phyloP scores from a whole-genome alignment of 2,329 filamentous ascomycete genomes.

The Botrytis deweyae region DNA sequence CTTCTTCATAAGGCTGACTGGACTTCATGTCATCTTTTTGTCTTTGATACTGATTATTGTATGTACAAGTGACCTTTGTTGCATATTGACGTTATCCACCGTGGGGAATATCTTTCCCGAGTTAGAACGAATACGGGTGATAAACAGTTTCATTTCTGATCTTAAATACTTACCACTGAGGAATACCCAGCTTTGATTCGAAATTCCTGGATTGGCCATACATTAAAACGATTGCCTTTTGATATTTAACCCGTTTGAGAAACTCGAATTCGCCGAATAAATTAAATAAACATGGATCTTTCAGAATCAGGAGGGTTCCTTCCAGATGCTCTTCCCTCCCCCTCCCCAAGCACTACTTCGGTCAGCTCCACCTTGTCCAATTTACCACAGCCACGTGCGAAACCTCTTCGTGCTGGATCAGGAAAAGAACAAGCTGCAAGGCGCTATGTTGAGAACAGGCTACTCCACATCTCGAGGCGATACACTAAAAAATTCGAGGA shows the following conservation, averaged over 20 bases:
- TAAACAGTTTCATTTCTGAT: neutral
- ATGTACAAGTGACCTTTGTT: neutral
- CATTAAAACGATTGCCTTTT: neutral
- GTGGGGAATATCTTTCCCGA: neutral
- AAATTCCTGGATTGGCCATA: neutral
- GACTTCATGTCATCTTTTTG: neutral
- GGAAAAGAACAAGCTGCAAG: slow-evolving; percentile 60
- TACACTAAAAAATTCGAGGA: slow-evolving; percentile 60
- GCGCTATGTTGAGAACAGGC: slow-evolving; percentile 54
- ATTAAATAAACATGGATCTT: slow-evolving; percentile 3
- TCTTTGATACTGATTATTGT: neutral
- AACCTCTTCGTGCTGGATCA: slow-evolving; percentile 54
- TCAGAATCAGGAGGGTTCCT: slow-evolving; percentile 51
- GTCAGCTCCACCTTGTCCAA: slow-evolving; percentile 39
- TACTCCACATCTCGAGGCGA: slow-evolving; percentile 55
- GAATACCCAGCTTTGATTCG: no score
- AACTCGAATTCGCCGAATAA: neutral
- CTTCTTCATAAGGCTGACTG: neutral
- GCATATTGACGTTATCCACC: neutral
- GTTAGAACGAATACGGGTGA: neutral
- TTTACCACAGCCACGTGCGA: slow-evolving; percentile 56
- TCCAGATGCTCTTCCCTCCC: slow-evolving; percentile 49
- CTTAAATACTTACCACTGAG: neutral
- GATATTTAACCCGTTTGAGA: neutral
- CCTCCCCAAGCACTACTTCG: slow-evolving; percentile 53